Evolutionary conservation across 352 stramenopile genomes (phyloP).

Genomic region (Globisporangium canariense): DNA sequence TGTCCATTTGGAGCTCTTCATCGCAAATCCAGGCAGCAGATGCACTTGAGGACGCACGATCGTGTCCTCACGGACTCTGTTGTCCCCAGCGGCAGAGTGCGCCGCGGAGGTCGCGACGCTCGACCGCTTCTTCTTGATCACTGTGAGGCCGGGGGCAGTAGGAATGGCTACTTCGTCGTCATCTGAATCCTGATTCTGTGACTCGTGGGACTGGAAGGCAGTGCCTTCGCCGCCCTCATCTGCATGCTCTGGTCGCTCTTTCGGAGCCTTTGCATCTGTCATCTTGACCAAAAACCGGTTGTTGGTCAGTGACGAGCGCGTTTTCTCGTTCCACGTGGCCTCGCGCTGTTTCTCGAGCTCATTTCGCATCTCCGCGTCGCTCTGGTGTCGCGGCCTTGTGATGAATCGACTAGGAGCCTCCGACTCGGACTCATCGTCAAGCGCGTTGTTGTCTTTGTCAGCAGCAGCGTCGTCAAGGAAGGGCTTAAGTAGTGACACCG

Average conservation of each 20-base stretch:
- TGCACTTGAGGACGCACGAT: constrained; percentile 19
- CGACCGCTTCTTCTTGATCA: constrained; percentile 17
- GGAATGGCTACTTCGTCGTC: neutral
- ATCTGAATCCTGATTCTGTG: constrained; percentile 6
- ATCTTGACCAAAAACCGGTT: constrained; percentile 44
- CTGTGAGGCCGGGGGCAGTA: neutral
- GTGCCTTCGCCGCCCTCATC: neutral
- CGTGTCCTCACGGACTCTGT: neutral
- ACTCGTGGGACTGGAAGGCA: neutral
- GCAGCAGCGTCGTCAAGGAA: neutral
- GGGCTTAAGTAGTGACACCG: neutral
- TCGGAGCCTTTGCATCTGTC: neutral
- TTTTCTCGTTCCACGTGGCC: constrained; percentile 16
- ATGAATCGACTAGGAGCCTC: neutral
- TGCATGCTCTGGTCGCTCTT: constrained; percentile 1
- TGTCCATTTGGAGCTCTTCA: constrained; percentile 30
- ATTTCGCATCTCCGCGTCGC: constrained; percentile 33
- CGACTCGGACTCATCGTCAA: neutral
- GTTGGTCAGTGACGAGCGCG: constrained; percentile 27
- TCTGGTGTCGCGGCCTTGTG: constrained; percentile 22
- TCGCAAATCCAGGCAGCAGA: constrained; percentile 17
- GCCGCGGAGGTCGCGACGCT: constrained; percentile 10
- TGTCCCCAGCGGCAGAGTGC: neutral
- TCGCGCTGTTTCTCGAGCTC: constrained; percentile 39
- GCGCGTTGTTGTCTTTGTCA: neutral